These are phyloP conservation scores for Mycena epipterygia DNA, from an alignment of 768 basidiomycete genomes.

Conservation along the genomic window DNA sequence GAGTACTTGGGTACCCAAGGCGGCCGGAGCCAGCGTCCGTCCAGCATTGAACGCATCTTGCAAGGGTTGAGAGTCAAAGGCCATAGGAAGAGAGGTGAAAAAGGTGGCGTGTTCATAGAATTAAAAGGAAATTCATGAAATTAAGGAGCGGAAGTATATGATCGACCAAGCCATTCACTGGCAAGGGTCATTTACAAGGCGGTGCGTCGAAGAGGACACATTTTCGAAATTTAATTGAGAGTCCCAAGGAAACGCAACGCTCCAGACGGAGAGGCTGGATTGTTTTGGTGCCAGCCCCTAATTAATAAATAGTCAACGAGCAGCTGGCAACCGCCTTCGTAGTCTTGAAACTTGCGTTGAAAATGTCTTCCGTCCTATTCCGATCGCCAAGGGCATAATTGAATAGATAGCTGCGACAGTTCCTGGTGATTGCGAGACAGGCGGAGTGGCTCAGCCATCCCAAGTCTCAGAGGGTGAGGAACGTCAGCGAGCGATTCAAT, in stretches of 20 bases:
- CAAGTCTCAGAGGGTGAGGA: too few relatives aligned
- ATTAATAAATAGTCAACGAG: too few relatives aligned
- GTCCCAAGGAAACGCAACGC: too few relatives aligned
- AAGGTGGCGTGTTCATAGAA: neutral
- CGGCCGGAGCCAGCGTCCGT: slow-evolving; percentile 69
- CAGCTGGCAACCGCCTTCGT: too few relatives aligned
- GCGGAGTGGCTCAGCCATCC: too few relatives aligned
- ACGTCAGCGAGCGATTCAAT: too few relatives aligned
- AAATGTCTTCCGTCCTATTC: neutral
- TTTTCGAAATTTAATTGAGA: too few relatives aligned
- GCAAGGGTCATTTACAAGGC: neutral
- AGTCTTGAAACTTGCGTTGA: too few relatives aligned
- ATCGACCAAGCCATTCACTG: slow-evolving; percentile 20
- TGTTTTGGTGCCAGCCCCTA: too few relatives aligned
- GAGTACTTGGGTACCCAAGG: slow-evolving; percentile 70
- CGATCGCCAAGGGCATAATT: neutral
- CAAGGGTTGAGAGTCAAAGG: neutral
- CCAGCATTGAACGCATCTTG: slow-evolving; percentile 42
- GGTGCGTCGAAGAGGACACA: neutral
- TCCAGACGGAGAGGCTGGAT: too few relatives aligned
- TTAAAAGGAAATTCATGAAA: neutral
- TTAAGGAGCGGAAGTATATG: slow-evolving; percentile 24
- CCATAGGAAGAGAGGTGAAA: slow-evolving; percentile 7
- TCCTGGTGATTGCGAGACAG: too few relatives aligned
- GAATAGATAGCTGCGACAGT: neutral